phyloP scores from a whole-genome alignment of 2,329 filamentous ascomycete genomes.

The Pseudopyrenochaeta lycopersici region DNA sequence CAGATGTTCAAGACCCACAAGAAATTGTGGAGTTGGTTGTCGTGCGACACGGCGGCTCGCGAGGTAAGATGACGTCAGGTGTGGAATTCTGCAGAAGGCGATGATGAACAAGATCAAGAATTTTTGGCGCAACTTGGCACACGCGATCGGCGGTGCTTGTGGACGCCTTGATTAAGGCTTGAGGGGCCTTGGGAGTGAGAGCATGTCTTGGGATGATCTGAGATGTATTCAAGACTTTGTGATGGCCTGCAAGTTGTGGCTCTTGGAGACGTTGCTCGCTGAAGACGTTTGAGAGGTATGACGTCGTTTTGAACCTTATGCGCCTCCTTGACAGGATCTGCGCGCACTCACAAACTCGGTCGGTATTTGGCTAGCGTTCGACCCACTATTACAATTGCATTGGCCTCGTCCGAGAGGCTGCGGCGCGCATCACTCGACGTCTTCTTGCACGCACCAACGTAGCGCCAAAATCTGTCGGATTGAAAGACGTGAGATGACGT shows the following conservation, averaged over 20 bases:
- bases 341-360: not conserved
- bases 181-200: too few species aligned
- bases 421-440: slow-evolving; percentile 7
- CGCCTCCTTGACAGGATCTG: not conserved
- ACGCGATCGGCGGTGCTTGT: slow-evolving; percentile 18
- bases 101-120: slow-evolving; percentile 12
- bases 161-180: slow-evolving; percentile 15
- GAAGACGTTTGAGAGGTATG: not conserved
- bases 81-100: not conserved
- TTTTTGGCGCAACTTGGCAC: slow-evolving; percentile 17
- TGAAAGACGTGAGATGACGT: slow-evolving; percentile 24
- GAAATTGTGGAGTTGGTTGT: too few species aligned
- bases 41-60: too few species aligned
- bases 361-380: slow-evolving; percentile 10
- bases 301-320: slow-evolving; percentile 6
- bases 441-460: slow-evolving; percentile 8
- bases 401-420: slow-evolving; percentile 15
- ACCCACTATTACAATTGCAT: slow-evolving; percentile 20
- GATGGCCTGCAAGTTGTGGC: not conserved
- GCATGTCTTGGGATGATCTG: slow-evolving; percentile 5
- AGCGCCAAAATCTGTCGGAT: slow-evolving; percentile 14
- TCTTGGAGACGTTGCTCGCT: not conserved
- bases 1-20: too few species aligned
- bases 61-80: slow-evolving; percentile 18
- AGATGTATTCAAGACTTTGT: not conserved